Conservation (phyloP, 805 yeast genomes). For the Cyberlindnera galapagoensis region DNA sequence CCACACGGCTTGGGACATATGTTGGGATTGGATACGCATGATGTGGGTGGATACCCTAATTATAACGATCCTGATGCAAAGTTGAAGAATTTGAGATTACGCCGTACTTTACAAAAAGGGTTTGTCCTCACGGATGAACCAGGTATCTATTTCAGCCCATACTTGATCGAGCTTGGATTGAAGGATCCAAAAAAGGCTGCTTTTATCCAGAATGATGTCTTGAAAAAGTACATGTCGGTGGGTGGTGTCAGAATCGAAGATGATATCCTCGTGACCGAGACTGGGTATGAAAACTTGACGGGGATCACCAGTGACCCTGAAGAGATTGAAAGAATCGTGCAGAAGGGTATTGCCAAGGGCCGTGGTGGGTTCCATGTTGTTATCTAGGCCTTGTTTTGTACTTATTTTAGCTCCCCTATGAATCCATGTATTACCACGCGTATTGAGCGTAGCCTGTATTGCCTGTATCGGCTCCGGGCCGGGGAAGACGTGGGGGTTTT, state of each 20-base stretch:
- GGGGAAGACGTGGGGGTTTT: too few species aligned
- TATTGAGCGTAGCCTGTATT: too few species aligned
- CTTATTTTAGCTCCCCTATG: too few species aligned
- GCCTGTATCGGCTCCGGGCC: too few species aligned
- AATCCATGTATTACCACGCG: too few species aligned
- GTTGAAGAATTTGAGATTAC: conserved; percentile 69
- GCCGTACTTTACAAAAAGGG: conserved; percentile 62
- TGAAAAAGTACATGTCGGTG: conserved; percentile 74
- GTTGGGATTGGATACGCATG: conserved; percentile 94
- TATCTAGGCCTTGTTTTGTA: too few species aligned
- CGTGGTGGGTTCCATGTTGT: conserved; percentile 51
- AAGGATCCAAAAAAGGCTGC: conserved; percentile 32
- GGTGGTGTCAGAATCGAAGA: conserved; percentile 99
- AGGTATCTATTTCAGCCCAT: conserved; percentile 86
- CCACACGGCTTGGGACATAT: conserved; percentile 97
- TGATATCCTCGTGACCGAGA: conserved; percentile 71
- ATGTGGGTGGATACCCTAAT: conserved; percentile 84
- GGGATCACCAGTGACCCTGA: conserved; percentile 79
- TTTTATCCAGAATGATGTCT: conserved; percentile 50
- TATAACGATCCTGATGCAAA: conserved; percentile 79
- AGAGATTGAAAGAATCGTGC: conserved; percentile 73
- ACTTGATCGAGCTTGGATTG: conserved; percentile 60
- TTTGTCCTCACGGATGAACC: conserved; percentile 96
- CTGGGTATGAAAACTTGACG: conserved; percentile 78
- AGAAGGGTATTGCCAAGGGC: conserved; percentile 59